Evolutionary conservation across 129 eudicot genomes (phyloP), one percentile per base, ranked within the genome.

Genomic region (Artemisia tridentata): DNA sequence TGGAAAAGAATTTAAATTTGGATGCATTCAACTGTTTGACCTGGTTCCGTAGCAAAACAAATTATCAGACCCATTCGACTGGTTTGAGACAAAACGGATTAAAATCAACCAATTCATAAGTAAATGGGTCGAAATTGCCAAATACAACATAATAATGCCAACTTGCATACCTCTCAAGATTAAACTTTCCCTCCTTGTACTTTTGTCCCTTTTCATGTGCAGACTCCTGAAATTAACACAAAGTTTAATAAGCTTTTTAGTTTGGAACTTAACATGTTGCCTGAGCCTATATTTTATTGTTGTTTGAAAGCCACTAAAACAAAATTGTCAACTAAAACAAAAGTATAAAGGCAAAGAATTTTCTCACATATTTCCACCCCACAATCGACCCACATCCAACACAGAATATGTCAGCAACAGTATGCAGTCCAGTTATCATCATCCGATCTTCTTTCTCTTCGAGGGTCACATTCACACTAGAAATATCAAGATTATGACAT

Each of bases 391-490:
- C 97, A 82, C 97, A 91, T 11, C 88, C 85, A 69, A 88, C 92
- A 47, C 97, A 91, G 80, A 86, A 91, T 53, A 86, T 91, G 80
- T 88, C 97, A 25, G 79, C 90, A 54, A 88, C 96, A 14, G 84
- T 88, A 65, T 88, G 97, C 88, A 86, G 52, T 67, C 97, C 97
- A 16, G 97, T 91, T 70, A 91, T 86, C 97, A 91, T 88, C 90
- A 82, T 74, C 67, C 97, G 83, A 17, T 85, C 90, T 76, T 91
- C 96, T 86, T 84, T 78, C 80, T 85, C 92, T 58, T 92, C 91
- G 49, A 74, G 65, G 57, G 81, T 85, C 17, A 91, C 89, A 78
- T 91, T 88, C 80, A 86, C 96, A 25, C 97, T 91, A 78, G 61
- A 62, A n/a, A 46, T 2, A 67, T 49, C 23, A 50, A 5, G 8